A percentile compares a stretch with the other conserved stretches of the same genome.
Evolutionary conservation across 2,329 filamentous ascomycete genomes (phyloP).

Genomic region (Colletotrichum lentis): DNA sequence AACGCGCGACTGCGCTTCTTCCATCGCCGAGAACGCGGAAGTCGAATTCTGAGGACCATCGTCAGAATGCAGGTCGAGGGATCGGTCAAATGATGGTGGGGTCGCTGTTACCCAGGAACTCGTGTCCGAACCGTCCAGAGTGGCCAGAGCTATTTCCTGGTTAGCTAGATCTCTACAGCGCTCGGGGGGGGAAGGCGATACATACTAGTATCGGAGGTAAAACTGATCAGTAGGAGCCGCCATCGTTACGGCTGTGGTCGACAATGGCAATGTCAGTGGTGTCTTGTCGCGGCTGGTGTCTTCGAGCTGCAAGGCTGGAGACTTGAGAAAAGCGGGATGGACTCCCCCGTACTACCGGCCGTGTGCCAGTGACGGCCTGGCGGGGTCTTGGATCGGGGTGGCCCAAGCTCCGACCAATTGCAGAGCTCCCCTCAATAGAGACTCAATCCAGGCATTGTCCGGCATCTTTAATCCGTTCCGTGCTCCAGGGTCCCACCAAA

Average conservation of each 20-base stretch:
- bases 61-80: constrained; percentile 25
- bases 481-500: constrained; percentile 17
- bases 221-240: constrained; percentile 80
- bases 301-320: constrained; percentile 38
- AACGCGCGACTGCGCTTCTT: constrained; percentile 89
- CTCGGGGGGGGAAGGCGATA: background rate
- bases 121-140: constrained; percentile 95
- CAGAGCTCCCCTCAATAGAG: background rate
- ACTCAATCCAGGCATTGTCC: background rate
- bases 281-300: constrained; percentile 39
- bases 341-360: constrained; percentile 10
- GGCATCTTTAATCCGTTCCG: constrained; percentile 36
- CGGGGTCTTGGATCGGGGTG: constrained; percentile 19
- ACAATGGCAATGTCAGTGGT: constrained; percentile 25
- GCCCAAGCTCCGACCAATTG: constrained; percentile 28
- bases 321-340: constrained; percentile 32
- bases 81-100: background rate
- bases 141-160: constrained; percentile 80
- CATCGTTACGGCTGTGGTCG: constrained; percentile 57
- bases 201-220: constrained; percentile 97
- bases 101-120: constrained; percentile 82
- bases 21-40: constrained; percentile 93
- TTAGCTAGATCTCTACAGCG: constrained; percentile 3
- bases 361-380: constrained; percentile 16
- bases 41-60: constrained; percentile 79